Evolutionary conservation across 2,329 filamentous ascomycete genomes (phyloP).

Genomic region (Sporothrix humicola): DNA sequence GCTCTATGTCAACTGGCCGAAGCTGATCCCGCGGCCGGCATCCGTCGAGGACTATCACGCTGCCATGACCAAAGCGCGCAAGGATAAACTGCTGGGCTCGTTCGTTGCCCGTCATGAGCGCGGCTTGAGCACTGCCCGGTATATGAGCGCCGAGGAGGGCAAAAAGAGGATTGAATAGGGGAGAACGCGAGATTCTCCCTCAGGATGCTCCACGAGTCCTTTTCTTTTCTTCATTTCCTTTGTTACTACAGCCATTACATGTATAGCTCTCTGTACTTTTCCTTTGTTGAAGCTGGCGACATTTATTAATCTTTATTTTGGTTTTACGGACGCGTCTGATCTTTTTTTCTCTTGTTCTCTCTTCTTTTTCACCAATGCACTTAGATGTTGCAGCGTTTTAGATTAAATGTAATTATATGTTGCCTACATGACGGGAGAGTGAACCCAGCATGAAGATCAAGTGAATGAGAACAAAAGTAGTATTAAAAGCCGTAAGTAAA

Average conservation of each 20-base stretch:
- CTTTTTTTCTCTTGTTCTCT: not conserved
- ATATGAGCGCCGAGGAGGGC: constrained; percentile 89
- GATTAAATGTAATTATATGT: not conserved
- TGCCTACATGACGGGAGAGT: no score
- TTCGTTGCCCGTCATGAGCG: constrained; percentile 78
- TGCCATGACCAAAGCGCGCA: constrained; percentile 78
- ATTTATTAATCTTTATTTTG: not conserved
- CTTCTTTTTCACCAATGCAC: not conserved
- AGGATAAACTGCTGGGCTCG: constrained; percentile 79
- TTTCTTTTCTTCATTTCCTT: not conserved
- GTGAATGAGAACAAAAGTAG: not conserved
- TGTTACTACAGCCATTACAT: not conserved
- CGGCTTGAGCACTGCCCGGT: constrained; percentile 79
- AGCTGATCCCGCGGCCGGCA: constrained; percentile 86
- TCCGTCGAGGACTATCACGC: constrained; percentile 89
- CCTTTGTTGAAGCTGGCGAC: not conserved
- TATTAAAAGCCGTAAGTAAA: not conserved
- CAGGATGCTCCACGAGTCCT: not conserved
- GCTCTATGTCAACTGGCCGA: constrained; percentile 98
- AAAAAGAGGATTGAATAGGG: constrained; percentile 93
- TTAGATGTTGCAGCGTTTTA: constrained; percentile 10
- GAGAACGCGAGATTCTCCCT: no score
- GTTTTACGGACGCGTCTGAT: not conserved
- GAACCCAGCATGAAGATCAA: no score
- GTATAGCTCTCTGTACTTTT: not conserved